These are phyloP conservation scores for Pseudogymnoascus sp. DNA, from an alignment of 2,329 filamentous ascomycete species.

Conservation along the genomic window DNA sequence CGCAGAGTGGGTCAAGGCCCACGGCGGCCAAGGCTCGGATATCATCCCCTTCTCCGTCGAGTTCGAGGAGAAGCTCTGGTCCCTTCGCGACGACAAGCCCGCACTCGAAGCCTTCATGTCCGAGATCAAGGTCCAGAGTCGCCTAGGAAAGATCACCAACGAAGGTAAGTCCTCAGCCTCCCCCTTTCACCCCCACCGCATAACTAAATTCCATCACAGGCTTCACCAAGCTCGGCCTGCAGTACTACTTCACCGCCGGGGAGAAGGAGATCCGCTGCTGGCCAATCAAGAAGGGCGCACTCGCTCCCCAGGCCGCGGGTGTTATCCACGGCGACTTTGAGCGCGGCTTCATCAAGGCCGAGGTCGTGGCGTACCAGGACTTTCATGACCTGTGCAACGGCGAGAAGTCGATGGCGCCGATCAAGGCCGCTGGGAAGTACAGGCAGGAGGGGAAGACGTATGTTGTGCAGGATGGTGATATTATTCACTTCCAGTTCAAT, in stretches of 20 bases:
- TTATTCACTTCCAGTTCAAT: slow-evolving; percentile 38
- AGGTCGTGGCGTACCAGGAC: slow-evolving; percentile 39
- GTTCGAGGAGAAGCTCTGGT: slow-evolving; percentile 38
- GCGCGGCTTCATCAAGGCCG: slow-evolving; percentile 39
- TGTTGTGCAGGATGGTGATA: slow-evolving; percentile 38
- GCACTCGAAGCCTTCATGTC: slow-evolving; percentile 32
- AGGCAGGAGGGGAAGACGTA: slow-evolving; percentile 39
- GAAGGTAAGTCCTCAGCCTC: slow-evolving; percentile 19
- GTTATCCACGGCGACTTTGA: slow-evolving; percentile 38
- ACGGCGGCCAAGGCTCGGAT: slow-evolving; percentile 35
- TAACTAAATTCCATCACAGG: slow-evolving; percentile 18
- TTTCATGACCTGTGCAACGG: slow-evolving; percentile 38
- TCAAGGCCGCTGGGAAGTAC: slow-evolving; percentile 40
- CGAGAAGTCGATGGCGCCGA: slow-evolving; percentile 37
- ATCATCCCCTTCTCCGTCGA: slow-evolving; percentile 39
- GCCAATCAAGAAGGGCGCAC: slow-evolving; percentile 33
- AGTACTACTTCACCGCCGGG: slow-evolving; percentile 41
- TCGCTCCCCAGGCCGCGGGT: slow-evolving; percentile 36
- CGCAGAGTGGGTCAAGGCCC: slow-evolving; percentile 39
- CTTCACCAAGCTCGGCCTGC: slow-evolving; percentile 37
- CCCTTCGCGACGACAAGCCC: slow-evolving; percentile 32
- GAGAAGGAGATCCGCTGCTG: slow-evolving; percentile 41
- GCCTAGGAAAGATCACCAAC: slow-evolving; percentile 37
- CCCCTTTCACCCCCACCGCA: neutral
- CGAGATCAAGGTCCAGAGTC: slow-evolving; percentile 36